Evolutionary conservation across 73 alveolate species (phyloP).

Genomic region (Blepharisma stoltei): DNA sequence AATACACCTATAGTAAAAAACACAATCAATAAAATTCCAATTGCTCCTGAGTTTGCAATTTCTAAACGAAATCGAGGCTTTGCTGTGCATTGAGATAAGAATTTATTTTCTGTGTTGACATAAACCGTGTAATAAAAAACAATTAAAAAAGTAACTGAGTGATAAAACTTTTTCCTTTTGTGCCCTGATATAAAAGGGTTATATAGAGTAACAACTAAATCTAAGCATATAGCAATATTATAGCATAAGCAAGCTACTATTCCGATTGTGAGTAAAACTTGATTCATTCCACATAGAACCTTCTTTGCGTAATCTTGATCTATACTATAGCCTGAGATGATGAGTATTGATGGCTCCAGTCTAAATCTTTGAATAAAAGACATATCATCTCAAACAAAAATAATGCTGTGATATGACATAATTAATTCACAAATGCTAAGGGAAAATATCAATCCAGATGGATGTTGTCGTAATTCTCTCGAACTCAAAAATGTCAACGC

Average conservation of each 20-base stretch:
- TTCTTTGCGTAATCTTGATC: not conserved
- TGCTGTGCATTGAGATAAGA: not conserved
- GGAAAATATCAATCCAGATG: not conserved
- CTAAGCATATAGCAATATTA: slow-evolving; percentile 7
- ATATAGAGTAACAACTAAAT: not conserved
- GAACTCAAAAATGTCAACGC: not conserved
- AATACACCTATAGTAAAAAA: not conserved
- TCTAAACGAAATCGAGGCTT: not conserved
- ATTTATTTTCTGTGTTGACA: not conserved
- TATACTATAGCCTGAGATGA: not conserved
- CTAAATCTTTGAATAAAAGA: not conserved
- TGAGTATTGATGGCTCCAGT: not conserved
- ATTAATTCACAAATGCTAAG: not conserved
- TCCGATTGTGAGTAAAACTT: not conserved
- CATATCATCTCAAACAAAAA: not conserved
- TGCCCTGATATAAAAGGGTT: slow-evolving; percentile 7
- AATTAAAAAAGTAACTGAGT: not conserved
- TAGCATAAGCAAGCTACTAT: not conserved
- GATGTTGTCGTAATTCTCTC: not conserved
- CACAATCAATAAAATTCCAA: not conserved
- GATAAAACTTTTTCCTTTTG: not conserved
- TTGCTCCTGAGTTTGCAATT: not conserved
- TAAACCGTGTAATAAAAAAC: not conserved
- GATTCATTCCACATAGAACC: slow-evolving; percentile 10
- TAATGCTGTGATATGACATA: slow-evolving; percentile 1